phyloP scores from a whole-genome alignment of 1,284 basidiomycete species.

The Malassezia sympodialis region DNA sequence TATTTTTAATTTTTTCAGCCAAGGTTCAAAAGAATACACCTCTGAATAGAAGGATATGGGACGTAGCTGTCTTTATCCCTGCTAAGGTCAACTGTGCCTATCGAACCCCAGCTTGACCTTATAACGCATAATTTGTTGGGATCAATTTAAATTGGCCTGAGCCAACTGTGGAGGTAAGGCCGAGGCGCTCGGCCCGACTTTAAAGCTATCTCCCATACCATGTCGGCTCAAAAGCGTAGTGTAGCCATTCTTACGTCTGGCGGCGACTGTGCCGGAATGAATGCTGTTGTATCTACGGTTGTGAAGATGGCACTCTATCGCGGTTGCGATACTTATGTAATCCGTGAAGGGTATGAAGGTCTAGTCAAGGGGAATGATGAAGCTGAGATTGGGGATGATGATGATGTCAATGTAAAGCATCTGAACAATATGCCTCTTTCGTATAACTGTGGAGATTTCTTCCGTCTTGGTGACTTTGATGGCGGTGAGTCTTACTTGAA shows the following conservation, averaged over 20 bases:
- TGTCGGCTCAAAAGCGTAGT: conserved; percentile 13
- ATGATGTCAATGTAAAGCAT: not conserved
- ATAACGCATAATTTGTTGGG: too few species aligned
- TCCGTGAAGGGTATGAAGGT: conserved; percentile 91
- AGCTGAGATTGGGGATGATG: not conserved
- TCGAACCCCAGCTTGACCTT: too few species aligned
- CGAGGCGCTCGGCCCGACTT: not conserved
- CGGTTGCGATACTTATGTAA: conserved; percentile 52
- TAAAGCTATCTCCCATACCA: not conserved
- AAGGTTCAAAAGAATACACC: too few species aligned
- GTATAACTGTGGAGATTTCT: conserved; percentile 79
- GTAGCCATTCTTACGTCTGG: conserved; percentile 87
- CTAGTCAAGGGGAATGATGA: conserved; percentile 57
- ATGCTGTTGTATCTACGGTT: conserved; percentile 40
- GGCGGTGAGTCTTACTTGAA: conserved; percentile 10
- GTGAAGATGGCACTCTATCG: conserved; percentile 53
- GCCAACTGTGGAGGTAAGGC: not conserved
- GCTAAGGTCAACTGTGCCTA: too few species aligned
- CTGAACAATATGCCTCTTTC: conserved; percentile 34
- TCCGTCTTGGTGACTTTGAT: conserved; percentile 61
- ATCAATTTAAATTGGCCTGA: too few species aligned
- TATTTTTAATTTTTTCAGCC: too few species aligned
- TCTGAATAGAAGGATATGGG: too few species aligned
- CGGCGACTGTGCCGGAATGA: conserved; percentile 76
- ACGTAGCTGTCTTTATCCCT: too few species aligned